A percentile compares a stretch with the other conserved stretches of the same genome.
Conservation (phyloP, 805 yeast genomes). For the Metschnikowia noctiluminum region DNA sequence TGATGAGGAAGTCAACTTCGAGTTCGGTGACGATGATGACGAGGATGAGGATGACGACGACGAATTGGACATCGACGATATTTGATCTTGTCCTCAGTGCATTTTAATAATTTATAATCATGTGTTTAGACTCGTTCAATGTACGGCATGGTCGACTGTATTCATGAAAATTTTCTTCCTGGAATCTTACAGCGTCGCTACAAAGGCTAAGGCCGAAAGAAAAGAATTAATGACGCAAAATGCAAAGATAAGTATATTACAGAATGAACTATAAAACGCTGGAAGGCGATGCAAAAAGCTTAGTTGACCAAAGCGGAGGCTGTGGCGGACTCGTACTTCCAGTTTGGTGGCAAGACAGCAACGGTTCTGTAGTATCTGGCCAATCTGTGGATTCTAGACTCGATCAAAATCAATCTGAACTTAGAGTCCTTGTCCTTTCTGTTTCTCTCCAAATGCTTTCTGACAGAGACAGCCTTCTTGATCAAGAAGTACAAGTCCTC, state of each 20-base stretch:
- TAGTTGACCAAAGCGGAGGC: constrained; percentile 99
- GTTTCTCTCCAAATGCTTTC: constrained; percentile 99
- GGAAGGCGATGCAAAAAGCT: constrained; percentile 27
- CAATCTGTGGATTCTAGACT: constrained; percentile 99
- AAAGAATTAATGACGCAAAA: not conserved
- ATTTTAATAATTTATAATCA: constrained; percentile 1
- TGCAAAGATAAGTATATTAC: constrained; percentile 14
- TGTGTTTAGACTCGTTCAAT: constrained; percentile 1
- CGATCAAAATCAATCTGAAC: constrained; percentile 99
- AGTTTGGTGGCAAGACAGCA: constrained; percentile 98
- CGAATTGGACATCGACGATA: constrained; percentile 89
- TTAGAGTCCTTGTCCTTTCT: constrained; percentile 99
- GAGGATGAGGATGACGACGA: constrained; percentile 72
- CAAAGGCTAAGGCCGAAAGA: not conserved
- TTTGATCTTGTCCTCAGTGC: constrained; percentile 38
- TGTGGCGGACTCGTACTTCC: constrained; percentile 99
- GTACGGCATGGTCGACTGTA: not conserved
- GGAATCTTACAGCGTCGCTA: not conserved
- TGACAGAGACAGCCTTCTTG: constrained; percentile 99
- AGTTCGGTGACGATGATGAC: constrained; percentile 90
- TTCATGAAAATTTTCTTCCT: not conserved
- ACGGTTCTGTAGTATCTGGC: constrained; percentile 99
- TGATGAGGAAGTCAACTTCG: constrained; percentile 96
- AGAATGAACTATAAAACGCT: constrained; percentile 6
- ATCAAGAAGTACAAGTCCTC: constrained; percentile 99